Evolutionary conservation across 2,329 filamentous ascomycete species (phyloP).

Genomic region (Xylariomycetidae sp.): DNA sequence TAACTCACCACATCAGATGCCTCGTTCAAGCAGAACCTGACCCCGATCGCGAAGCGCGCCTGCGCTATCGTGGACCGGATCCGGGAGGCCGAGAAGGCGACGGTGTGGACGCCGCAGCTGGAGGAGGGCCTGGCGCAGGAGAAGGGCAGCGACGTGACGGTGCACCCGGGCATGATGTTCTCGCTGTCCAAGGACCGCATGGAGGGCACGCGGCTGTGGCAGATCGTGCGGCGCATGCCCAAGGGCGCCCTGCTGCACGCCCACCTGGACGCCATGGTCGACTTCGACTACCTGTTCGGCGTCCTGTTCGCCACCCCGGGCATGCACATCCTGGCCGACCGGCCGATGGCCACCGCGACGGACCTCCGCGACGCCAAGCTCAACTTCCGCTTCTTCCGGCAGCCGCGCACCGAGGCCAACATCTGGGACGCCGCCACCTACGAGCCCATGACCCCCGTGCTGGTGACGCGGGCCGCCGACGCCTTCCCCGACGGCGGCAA

Average conservation of each 20-base stretch:
- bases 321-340: conserved; percentile 62
- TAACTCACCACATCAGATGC: conserved; percentile 43
- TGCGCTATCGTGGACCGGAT: conserved; percentile 76
- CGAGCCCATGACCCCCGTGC: conserved; percentile 48
- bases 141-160: conserved; percentile 48
- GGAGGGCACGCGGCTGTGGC: conserved; percentile 79
- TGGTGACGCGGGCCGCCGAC: conserved; percentile 58
- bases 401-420: conserved; percentile 35
- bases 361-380: conserved; percentile 51
- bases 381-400: conserved; percentile 55
- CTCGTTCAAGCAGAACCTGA: conserved; percentile 67
- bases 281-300: conserved; percentile 73
- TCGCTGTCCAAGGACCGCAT: conserved; percentile 77
- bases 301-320: conserved; percentile 65
- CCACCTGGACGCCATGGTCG: conserved; percentile 86
- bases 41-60: conserved; percentile 71
- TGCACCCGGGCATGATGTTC: conserved; percentile 93
- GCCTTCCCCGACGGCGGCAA: conserved; percentile 68
- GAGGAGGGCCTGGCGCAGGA: conserved; percentile 63
- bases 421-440: conserved; percentile 64
- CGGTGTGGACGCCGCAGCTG: conserved; percentile 68
- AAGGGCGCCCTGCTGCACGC: conserved; percentile 84
- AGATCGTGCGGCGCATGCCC: conserved; percentile 78
- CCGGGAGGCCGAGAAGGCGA: conserved; percentile 67
- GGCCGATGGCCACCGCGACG: conserved; percentile 46